Evolutionary conservation across 129 eudicot species (phyloP), one percentile per base, ranked within the genome.

Genomic region (Lactuca sativa): DNA sequence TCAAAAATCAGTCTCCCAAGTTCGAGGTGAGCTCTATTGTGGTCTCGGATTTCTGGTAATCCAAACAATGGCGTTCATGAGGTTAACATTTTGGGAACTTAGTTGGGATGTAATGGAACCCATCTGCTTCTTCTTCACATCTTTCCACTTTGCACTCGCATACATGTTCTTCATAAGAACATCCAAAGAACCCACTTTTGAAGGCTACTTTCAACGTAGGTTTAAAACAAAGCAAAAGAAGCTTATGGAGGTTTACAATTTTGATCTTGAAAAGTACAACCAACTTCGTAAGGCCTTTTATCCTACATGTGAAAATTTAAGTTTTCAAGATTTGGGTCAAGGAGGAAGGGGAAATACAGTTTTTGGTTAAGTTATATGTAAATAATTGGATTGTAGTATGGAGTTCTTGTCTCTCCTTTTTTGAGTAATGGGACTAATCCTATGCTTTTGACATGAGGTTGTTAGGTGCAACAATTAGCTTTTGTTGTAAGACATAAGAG

Each of bases 61-160:
- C 37, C 97, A 91, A 71, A 83, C 93, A 41, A 11, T 80, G 82
- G 95, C 79, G 65, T 88, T 91, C 25, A 86, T 88, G 87, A 91
- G 96, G 84, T 83, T 88, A 1, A 91, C 93, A 0, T 91, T 85
- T 62, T 91, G 96, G 93, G 97, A 91, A 59, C 86, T 91, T 4
- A 79, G 78, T 70, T 91, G 97, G 97, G 96, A 91, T 60, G 96
- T 91, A 67, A 91, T 91, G 97, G 97, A 91, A 83, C 97, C 97
- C 57, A 82, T 91, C 40, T 91, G 96, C 60, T 91, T 91, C 81
- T 91, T 88, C 71, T 83, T 78, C n/a, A 80, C 97, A 14, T 91
- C 97, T 0, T 64, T 87, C 44, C 88, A 91, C 74, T 88, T 88
- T 41, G 85, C 74, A 0, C 75, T 88, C n/a, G 96, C 96, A 4